Percentiles rank a stretch among this genome's conserved stretches.
Conservation (phyloP, 495 filamentous ascomycete genomes). For the Aspergillus sclerotioniger region DNA sequence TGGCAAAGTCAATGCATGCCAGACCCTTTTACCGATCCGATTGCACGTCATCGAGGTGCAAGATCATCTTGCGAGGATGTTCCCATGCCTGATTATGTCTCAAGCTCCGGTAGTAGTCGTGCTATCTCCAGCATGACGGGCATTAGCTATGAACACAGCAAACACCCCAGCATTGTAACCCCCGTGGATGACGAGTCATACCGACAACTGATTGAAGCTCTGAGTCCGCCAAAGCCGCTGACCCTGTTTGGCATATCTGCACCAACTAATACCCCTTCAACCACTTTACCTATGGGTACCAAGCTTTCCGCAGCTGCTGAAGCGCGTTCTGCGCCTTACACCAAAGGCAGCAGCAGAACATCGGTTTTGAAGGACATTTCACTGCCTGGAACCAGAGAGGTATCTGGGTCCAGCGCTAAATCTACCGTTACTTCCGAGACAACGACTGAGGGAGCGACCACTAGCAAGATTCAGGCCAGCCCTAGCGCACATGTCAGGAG, state of each 20-base stretch:
- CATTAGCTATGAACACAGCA: conserved; percentile 44
- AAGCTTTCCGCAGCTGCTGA: conserved; percentile 35
- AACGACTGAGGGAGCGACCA: conserved; percentile 9
- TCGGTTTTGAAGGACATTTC: conserved; percentile 27
- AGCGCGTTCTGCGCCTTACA: conserved; percentile 33
- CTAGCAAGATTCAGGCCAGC: conserved; percentile 29
- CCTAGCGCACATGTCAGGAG: conserved; percentile 40
- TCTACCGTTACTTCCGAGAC: conserved; percentile 20
- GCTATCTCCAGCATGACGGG: conserved; percentile 45
- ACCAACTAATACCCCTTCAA: conserved; percentile 42
- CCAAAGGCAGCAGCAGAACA: conserved; percentile 20
- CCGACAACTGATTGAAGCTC: conserved; percentile 38
- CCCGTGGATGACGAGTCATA: conserved; percentile 38
- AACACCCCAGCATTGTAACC: conserved; percentile 39
- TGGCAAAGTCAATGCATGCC: conserved; percentile 22
- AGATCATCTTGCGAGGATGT: conserved; percentile 47
- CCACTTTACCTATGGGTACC: conserved; percentile 22
- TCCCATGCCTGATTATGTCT: conserved; percentile 54
- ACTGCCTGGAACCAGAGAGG: conserved; percentile 26
- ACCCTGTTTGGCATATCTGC: conserved; percentile 30
- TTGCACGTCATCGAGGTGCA: conserved; percentile 36
- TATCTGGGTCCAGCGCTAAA: conserved; percentile 34
- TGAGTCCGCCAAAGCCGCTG: conserved; percentile 42
- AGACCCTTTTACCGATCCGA: conserved; percentile 42
- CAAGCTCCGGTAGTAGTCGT: conserved; percentile 42